Evolutionary conservation across 78 protist genomes (phyloP).

Genomic region (Polysphondylium violaceum): DNA sequence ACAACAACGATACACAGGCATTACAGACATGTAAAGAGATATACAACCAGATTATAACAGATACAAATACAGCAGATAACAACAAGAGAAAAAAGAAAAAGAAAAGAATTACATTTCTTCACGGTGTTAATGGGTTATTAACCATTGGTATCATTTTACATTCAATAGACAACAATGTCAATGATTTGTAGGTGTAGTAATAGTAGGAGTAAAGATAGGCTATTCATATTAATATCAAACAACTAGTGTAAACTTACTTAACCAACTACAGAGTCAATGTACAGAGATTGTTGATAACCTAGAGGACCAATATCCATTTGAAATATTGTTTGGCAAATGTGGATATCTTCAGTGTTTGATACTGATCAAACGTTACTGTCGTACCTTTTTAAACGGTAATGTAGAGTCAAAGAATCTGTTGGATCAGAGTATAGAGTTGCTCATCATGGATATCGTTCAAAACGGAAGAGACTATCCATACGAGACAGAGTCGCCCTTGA

Average conservation of each 20-base stretch:
- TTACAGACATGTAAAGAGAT: no score
- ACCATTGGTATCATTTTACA: not conserved
- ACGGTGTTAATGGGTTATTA: not conserved
- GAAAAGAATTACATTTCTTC: conserved; percentile 5
- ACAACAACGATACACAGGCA: no score
- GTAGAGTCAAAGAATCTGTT: not conserved
- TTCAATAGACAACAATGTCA: not conserved
- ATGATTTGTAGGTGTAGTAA: not conserved
- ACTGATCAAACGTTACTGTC: not conserved
- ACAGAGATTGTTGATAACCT: not conserved
- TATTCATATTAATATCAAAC: no score
- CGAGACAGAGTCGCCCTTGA: conserved; percentile 1
- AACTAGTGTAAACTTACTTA: no score
- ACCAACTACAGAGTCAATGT: no score
- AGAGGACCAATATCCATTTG: not conserved
- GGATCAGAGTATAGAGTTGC: not conserved
- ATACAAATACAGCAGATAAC: no score
- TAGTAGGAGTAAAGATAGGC: not conserved
- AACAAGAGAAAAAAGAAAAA: no score
- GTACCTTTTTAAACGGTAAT: not conserved
- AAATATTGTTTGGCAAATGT: conserved; percentile 10
- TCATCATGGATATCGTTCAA: not conserved
- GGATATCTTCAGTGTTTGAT: conserved; percentile 15
- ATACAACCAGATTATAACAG: no score
- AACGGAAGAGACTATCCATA: not conserved